Evolutionary conservation across 2,329 filamentous ascomycete genomes (phyloP).

Genomic region (Fusarium musae): DNA sequence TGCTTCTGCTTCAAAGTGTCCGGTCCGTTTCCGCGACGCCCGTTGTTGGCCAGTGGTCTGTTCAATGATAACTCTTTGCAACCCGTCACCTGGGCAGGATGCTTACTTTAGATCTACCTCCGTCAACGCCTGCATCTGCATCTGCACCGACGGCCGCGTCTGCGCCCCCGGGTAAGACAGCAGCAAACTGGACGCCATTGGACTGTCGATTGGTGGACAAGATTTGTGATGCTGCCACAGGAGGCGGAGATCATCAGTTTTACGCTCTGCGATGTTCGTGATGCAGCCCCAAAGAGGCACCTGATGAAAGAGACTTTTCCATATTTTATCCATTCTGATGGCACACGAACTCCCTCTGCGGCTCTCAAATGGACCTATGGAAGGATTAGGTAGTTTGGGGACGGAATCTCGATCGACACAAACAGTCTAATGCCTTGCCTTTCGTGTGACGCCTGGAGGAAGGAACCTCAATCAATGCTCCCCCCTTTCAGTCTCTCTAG

Average conservation of each 20-base stretch:
- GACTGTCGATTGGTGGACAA: constrained; percentile 26
- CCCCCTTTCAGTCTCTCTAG: background rate
- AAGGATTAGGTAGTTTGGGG: background rate
- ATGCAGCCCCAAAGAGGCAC: constrained; percentile 28
- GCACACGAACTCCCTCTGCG: background rate
- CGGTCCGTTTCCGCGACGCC: constrained; percentile 43
- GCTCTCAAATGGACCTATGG: background rate
- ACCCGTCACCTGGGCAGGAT: constrained; percentile 12
- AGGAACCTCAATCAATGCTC: constrained; percentile 22
- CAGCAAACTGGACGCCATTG: constrained; percentile 23
- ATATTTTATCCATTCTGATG: background rate
- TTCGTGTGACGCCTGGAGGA: constrained; percentile 21
- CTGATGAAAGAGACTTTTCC: constrained; percentile 31
- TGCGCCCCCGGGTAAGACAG: constrained; percentile 24
- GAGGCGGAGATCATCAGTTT: constrained; percentile 40
- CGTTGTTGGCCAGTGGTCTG: constrained; percentile 30
- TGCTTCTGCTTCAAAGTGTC: constrained; percentile 14
- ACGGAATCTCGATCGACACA: constrained; percentile 30
- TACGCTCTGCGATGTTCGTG: constrained; percentile 26
- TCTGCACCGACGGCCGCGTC: background rate
- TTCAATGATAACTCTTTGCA: constrained; percentile 7
- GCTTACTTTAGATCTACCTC: constrained; percentile 13
- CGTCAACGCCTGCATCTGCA: constrained; percentile 8
- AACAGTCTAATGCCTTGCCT: constrained; percentile 9
- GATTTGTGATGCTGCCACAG: constrained; percentile 29